Base-by-base conservation (phyloP, 2,329 filamentous ascomycete species). In the Hyphodiscus sp. region DNA sequence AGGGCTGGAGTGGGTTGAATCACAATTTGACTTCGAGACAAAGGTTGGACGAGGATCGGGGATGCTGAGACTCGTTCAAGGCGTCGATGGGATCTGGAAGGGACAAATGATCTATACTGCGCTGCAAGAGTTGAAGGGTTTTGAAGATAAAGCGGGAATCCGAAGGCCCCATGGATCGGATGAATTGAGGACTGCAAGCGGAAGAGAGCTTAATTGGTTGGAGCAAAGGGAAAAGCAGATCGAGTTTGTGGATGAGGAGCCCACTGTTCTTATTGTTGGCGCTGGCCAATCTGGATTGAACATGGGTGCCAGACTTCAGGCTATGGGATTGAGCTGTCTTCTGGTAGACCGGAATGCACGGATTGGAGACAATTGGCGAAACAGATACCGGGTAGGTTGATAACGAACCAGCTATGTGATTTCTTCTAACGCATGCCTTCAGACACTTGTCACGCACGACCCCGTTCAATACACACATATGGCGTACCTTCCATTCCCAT, bases 331-430 rank as follows among this genome's bases (percentile, higher is more conserved):
- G 2, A 68, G 75, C 9, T 68, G 78, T 0, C 68, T 85, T 1
- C 60, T 85, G 16, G 70, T 86, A 20, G 82, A 86, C 59, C 70
- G 72, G 23, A 78, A 82, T 52, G 70, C 75, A 0, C 70, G 74
- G 1, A 70, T 85, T 0, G 82, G 82, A 8, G 81, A 85, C 56
- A 83, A 78, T 63, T 86, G 82, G 82, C 73, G 81, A 20, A 73
- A 73, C 44, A 70, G 82, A 45, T 85, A 85, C 82, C 83, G 0
- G 80, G 86, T 1, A 53, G 50, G 71, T 78, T 74, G 54, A 76
- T 79, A 53, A 76, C 80, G 61, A 70, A 4, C 23, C 23, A 26
- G 23, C 23, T 26, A 3, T 26, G 23, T 26, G 23, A 26, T 26
- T 4, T 26, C 23, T 26, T 26, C 23, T 26, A 26, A 26, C 23